These are phyloP conservation scores for Tremella mesenterica DNA, from an alignment of 768 basidiomycete species.

Conservation along the genomic window DNA sequence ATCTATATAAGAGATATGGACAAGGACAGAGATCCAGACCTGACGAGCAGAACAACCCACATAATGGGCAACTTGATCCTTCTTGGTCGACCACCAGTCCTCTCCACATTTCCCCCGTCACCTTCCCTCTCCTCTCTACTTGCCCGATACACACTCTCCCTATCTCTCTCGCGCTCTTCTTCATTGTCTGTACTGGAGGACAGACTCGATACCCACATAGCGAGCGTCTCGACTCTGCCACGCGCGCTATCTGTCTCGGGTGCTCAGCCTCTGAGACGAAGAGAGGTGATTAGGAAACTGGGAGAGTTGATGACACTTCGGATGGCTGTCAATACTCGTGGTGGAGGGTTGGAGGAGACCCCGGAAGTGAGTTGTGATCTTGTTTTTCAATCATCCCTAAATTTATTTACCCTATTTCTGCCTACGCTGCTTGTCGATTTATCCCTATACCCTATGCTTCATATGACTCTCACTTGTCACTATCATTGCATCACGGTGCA, in stretches of 20 bases:
- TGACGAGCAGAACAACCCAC: slow-evolving; percentile 59
- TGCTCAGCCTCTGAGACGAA: slow-evolving; percentile 70
- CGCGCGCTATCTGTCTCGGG: slow-evolving; percentile 67
- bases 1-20: too few species aligned
- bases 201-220: slow-evolving; percentile 70
- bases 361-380: slow-evolving; percentile 29
- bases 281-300: slow-evolving; percentile 79
- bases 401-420: not conserved
- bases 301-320: slow-evolving; percentile 86
- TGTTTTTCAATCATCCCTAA: not conserved
- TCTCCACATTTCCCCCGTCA: slow-evolving; percentile 50
- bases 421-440: not conserved
- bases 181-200: slow-evolving; percentile 79
- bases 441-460: not conserved
- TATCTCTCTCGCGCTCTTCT: slow-evolving; percentile 81
- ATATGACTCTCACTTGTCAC: not conserved
- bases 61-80: slow-evolving; percentile 88
- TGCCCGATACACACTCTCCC: slow-evolving; percentile 83
- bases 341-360: slow-evolving; percentile 43
- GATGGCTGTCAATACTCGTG: slow-evolving; percentile 71
- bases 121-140: slow-evolving; percentile 62
- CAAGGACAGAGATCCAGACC: too few species aligned
- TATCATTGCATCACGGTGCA: slow-evolving; percentile 51
- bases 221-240: slow-evolving; percentile 71
- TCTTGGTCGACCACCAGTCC: slow-evolving; percentile 60